Base-by-base conservation (phyloP, 2,329 filamentous ascomycete species). In the Dactylellina leptospora region DNA sequence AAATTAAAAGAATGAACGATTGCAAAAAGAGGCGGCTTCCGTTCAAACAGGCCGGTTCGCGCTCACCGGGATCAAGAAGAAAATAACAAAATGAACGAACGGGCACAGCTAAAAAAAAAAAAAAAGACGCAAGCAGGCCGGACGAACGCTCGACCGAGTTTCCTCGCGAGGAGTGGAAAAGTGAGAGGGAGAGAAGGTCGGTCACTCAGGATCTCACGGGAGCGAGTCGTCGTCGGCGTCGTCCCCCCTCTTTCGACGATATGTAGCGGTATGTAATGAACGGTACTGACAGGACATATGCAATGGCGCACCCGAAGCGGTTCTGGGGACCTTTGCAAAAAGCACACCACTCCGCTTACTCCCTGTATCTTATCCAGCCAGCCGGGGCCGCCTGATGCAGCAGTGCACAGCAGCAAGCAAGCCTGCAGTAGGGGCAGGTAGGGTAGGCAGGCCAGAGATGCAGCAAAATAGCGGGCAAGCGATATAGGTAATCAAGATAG, bases 351-450 rank as follows among this genome's bases (percentile, higher is more conserved):
- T 59, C 45, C 38, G 36, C 68, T 51, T 33, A 16, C 33, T 59
- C 59, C 59, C 53, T 64, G 59, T 58, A 51, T 64, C 68, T 63
- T 54, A 59, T 60, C 53, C 53, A 64, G 59, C 42, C 59, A 58
- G 59, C 53, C 59, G 44, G 50, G 68, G 50, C 56, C 58, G 66
- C 51, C 51, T 62, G 58, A 58, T 44, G 51, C 50, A 66, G 48
- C 47, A 56, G 51, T 30, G 44, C 40, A 51, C 63, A 60, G 54
- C 54, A 61, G 63, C 58, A 55, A 69, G 47, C 63, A 69, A 72
- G 50, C 51, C 59, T 63, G 66, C 58, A 64, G 60, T 45, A 28
- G n/a, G n/a, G n/a, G n/a, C n/a, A n/a, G n/a, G n/a, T n/a, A n/a
- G n/a, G n/a, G 28, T 20, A 38, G 28, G 51, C 38, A 62, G 64